Base-by-base conservation (phyloP, 2,329 filamentous ascomycete species). In the Gliomastix tumulicola region DNA sequence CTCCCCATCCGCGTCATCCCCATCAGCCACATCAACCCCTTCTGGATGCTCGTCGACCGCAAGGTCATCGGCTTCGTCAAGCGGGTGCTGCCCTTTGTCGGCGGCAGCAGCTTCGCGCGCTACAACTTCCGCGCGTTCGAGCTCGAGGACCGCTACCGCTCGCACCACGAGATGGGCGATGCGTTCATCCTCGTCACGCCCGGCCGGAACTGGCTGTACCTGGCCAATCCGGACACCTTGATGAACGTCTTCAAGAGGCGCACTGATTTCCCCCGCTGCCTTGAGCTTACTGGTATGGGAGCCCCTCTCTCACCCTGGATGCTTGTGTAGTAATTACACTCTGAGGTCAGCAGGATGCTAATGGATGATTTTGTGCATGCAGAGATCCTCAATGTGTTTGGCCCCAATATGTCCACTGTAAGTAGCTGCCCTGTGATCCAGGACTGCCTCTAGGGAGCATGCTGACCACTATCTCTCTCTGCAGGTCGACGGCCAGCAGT, bases 121-220 rank as follows among this genome's bases (percentile, higher is more conserved):
- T 59, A 50, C 43, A 57, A 58, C 35, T 59, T 37, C 21, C 41
- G 49, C 8, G 49, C 48, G 6, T 58, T 49, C 48, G 49, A 57
- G 22, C 9, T 52, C 7, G 31, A 41, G 9, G 53, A 56, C 23
- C 25, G 49, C 10, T 46, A 39, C 16, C 36, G 33, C 4, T 44
- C 50, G 0, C 53, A 54, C 32, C 37, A 44, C 5, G 49, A 53
- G 37, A 44, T 54, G 38, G 52, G 52, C 2, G 47, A 52, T 27
- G 44, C 35, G 7, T 53, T 15, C 7, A 21, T 44, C 9, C 34
- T 39, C 13, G 41, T 44, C n/a, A 35, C 34, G 3, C 34, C 41
- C 8, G 17, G n/a, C 15, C 20, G 18, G 16, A 41, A 37, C 17
- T 41, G 36, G 39, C 17, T 44, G 8, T 39, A 39, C 30, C 10